Evolutionary conservation across 352 stramenopile genomes (phyloP).

Genomic region (Pythium folliculosum): DNA sequence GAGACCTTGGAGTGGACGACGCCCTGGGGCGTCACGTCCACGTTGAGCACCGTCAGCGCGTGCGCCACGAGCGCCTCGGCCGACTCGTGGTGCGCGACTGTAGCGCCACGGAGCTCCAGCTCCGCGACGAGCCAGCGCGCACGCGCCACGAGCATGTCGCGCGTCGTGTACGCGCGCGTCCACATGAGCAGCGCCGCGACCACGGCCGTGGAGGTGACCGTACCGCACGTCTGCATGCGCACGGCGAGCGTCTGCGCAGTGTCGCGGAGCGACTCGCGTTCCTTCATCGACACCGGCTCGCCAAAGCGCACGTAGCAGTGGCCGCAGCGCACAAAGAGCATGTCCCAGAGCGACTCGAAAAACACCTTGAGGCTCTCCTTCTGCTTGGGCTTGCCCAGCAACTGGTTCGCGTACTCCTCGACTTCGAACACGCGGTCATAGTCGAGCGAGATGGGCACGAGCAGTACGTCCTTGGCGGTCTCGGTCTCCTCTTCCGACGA

Average conservation of each 20-base stretch:
- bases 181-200: slow-evolving; percentile 79
- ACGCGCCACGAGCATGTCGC: slow-evolving; percentile 56
- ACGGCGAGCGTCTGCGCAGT: slow-evolving; percentile 55
- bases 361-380: slow-evolving; percentile 78
- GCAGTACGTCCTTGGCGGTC: slow-evolving; percentile 41
- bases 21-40: slow-evolving; percentile 40
- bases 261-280: slow-evolving; percentile 44
- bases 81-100: slow-evolving; percentile 60
- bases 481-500: no score
- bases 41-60: slow-evolving; percentile 61
- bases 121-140: slow-evolving; percentile 63
- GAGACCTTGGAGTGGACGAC: slow-evolving; percentile 56
- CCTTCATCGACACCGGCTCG: slow-evolving; percentile 59
- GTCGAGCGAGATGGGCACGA: slow-evolving; percentile 88
- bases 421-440: slow-evolving; percentile 91
- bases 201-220: slow-evolving; percentile 75
- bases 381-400: slow-evolving; percentile 85
- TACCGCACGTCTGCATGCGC: slow-evolving; percentile 76
- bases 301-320: slow-evolving; percentile 88
- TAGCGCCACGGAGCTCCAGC: slow-evolving; percentile 44
- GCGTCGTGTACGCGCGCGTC: slow-evolving; percentile 62
- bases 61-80: slow-evolving; percentile 51
- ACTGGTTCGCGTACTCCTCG: slow-evolving; percentile 83
- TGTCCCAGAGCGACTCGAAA: slow-evolving; percentile 68
- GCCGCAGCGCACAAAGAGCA: slow-evolving; percentile 76